Conservation (phyloP, 768 basidiomycete genomes). For the Piloderma croceum region DNA sequence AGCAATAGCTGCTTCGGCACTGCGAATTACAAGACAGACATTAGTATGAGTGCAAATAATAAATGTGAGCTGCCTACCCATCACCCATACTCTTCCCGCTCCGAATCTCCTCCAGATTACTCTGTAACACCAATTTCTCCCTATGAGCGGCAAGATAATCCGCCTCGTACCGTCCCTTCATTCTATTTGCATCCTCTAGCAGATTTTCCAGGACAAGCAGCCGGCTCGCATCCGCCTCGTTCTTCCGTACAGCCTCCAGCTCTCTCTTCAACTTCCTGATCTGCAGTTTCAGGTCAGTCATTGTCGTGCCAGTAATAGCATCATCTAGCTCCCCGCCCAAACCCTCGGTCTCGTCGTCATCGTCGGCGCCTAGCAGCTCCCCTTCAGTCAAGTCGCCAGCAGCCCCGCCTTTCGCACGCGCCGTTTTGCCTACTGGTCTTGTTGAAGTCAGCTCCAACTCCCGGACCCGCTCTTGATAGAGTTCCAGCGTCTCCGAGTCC, state of each 20-base stretch:
- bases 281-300: slow-evolving; percentile 88
- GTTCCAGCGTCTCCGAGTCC: slow-evolving; percentile 79
- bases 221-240: slow-evolving; percentile 70
- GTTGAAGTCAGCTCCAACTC: slow-evolving; percentile 76
- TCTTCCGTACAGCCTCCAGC: slow-evolving; percentile 65
- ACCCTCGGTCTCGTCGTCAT: slow-evolving; percentile 45
- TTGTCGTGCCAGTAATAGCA: slow-evolving; percentile 75
- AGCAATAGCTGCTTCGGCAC: slow-evolving; percentile 83
- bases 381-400: slow-evolving; percentile 35
- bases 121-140: slow-evolving; percentile 73
- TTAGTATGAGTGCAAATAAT: slow-evolving; percentile 1
- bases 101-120: slow-evolving; percentile 82
- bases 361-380: slow-evolving; percentile 39
- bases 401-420: slow-evolving; percentile 3
- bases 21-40: slow-evolving; percentile 22
- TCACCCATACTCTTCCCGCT: slow-evolving; percentile 81
- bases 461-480: slow-evolving; percentile 85
- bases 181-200: slow-evolving; percentile 83
- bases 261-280: slow-evolving; percentile 79
- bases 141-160: slow-evolving; percentile 84
- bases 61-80: slow-evolving; percentile 46
- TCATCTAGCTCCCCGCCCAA: slow-evolving; percentile 86
- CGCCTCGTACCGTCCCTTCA: slow-evolving; percentile 83
- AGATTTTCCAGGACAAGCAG: slow-evolving; percentile 86
- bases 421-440: slow-evolving; percentile 31